Evolutionary conservation across 306 rosid genomes (phyloP).

Genomic region (Cajanus cajan): DNA sequence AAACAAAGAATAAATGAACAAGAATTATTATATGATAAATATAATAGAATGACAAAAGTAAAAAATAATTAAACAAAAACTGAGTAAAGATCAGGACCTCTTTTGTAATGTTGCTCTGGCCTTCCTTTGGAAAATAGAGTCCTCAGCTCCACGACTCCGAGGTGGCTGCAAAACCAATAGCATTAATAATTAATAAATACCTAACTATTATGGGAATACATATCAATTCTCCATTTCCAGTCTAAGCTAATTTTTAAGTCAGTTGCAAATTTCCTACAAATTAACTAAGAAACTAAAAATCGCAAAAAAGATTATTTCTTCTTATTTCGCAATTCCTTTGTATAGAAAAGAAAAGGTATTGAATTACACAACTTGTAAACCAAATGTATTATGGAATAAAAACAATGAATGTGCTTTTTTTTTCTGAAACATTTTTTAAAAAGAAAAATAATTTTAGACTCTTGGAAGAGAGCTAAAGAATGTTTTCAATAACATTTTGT

Average conservation of each 20-base stretch:
- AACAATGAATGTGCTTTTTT: background rate
- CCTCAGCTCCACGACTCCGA: conserved; percentile 67
- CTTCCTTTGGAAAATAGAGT: conserved; percentile 62
- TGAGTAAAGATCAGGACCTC: conserved; percentile 52
- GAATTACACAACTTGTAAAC: background rate
- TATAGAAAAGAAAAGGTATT: background rate
- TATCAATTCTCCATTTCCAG: background rate
- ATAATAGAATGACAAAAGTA: background rate
- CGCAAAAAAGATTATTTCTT: background rate
- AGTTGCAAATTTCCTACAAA: background rate
- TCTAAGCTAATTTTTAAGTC: background rate
- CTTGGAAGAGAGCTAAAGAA: background rate
- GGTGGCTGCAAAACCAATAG: conserved; percentile 57
- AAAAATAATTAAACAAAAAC: background rate
- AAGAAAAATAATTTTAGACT: background rate
- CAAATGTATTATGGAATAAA: background rate
- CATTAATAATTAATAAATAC: conserved; percentile 23
- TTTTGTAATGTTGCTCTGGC: conserved; percentile 51
- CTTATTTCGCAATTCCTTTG: conserved; percentile 1
- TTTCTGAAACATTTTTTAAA: background rate
- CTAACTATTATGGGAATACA: background rate
- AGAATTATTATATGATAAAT: conserved; percentile 20
- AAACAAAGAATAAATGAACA: background rate
- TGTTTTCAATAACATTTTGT: background rate
- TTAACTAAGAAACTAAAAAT: conserved; percentile 4